Percentiles rank a stretch among this genome's conserved stretches.
These are phyloP conservation scores for Mytilinidion resinicola DNA, from an alignment of 495 filamentous ascomycete genomes.

Conservation along the genomic window DNA sequence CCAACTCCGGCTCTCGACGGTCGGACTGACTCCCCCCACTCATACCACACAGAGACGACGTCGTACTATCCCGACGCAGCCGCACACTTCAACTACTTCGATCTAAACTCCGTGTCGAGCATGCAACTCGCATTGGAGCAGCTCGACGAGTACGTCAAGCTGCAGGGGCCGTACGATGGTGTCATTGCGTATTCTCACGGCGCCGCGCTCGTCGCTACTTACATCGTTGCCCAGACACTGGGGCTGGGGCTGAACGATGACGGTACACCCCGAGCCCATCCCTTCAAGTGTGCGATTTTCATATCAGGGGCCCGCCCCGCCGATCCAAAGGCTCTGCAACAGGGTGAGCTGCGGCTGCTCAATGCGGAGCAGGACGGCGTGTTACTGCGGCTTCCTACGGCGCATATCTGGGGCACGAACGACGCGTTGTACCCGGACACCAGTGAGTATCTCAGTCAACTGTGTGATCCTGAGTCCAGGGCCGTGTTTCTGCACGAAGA, in stretches of 20 bases:
- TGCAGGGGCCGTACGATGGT: slow-evolving; percentile 37
- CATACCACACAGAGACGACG: neutral
- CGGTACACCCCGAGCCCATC: neutral
- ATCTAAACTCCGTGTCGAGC: slow-evolving; percentile 10
- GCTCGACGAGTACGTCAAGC: slow-evolving; percentile 21
- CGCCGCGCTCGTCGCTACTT: slow-evolving; percentile 23
- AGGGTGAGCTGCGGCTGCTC: slow-evolving; percentile 7
- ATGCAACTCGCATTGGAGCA: slow-evolving; percentile 20
- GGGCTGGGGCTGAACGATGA: too few relatives aligned
- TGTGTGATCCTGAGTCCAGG: slow-evolving; percentile 20
- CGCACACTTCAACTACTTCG: slow-evolving; percentile 24
- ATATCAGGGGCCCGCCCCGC: slow-evolving; percentile 16
- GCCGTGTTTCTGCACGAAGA: slow-evolving; percentile 25
- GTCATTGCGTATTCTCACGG: slow-evolving; percentile 36
- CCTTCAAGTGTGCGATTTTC: slow-evolving; percentile 32
- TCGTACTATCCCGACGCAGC: slow-evolving; percentile 9
- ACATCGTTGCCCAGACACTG: slow-evolving; percentile 15
- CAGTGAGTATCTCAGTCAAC: neutral
- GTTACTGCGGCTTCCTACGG: slow-evolving; percentile 29
- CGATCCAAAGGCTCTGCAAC: slow-evolving; percentile 12
- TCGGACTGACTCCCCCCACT: too few relatives aligned
- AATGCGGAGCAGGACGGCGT: slow-evolving; percentile 1
- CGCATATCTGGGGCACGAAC: slow-evolving; percentile 33
- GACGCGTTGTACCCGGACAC: slow-evolving; percentile 15
- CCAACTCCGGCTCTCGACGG: slow-evolving; percentile 1